phyloP scores from a whole-genome alignment of 306 rosid species.

The Adenanthera pavonina region DNA sequence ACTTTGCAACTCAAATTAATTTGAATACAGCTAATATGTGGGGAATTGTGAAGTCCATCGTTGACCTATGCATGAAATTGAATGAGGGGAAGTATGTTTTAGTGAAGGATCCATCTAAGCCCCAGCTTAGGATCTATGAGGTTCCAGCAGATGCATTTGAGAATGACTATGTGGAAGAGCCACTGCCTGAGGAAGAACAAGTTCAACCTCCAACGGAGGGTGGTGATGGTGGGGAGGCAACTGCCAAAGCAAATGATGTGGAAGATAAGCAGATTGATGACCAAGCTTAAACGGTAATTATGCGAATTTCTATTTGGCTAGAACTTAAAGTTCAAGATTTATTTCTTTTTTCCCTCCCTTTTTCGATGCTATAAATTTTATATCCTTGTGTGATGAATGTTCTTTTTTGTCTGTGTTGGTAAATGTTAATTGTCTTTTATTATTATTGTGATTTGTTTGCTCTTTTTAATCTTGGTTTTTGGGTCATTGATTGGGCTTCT shows the following conservation, averaged over 20 bases:
- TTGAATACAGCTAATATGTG: slow-evolving; percentile 82
- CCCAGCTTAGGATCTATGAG: slow-evolving; percentile 92
- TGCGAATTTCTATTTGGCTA: background rate
- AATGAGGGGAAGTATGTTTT: slow-evolving; percentile 90
- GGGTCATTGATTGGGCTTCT: background rate
- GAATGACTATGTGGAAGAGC: slow-evolving; percentile 95
- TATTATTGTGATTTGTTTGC: background rate
- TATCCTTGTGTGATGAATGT: background rate
- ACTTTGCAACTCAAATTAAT: slow-evolving; percentile 80
- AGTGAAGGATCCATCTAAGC: slow-evolving; percentile 92
- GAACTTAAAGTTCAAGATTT: slow-evolving; percentile 7
- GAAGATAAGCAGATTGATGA: slow-evolving; percentile 56
- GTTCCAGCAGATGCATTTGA: slow-evolving; percentile 89
- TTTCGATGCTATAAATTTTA: background rate
- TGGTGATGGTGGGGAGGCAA: slow-evolving; percentile 59
- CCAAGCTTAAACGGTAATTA: slow-evolving; percentile 51
- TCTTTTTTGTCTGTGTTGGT: background rate
- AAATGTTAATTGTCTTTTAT: background rate
- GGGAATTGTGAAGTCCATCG: slow-evolving; percentile 94
- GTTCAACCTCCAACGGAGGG: slow-evolving; percentile 80
- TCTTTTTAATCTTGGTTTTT: background rate
- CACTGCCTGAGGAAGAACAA: slow-evolving; percentile 90
- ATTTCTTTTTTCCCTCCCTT: background rate
- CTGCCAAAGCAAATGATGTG: slow-evolving; percentile 53
- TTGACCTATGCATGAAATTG: slow-evolving; percentile 92